Evolutionary conservation across 352 stramenopile species (phyloP), one percentile per base, ranked within the genome.

Genomic region (Saprolegnia parasitica): DNA sequence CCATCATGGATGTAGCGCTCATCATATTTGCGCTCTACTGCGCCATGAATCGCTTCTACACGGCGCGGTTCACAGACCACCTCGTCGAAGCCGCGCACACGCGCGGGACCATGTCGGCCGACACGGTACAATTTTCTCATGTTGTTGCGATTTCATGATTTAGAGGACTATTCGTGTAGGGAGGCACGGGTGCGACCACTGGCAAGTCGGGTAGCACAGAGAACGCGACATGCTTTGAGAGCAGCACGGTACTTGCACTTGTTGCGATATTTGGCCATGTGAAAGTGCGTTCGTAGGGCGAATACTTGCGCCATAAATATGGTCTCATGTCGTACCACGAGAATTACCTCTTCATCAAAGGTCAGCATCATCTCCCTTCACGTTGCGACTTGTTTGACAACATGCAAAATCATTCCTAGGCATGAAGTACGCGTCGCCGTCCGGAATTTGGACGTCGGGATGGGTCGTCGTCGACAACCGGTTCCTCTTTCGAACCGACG

Each of bases 401-500:
- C n/a, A 52, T 52, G 26, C 8, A 39, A 60, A 5, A 61, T 61
- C 13, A 5, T 29, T 65, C 8, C 26, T 65, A 67, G 78, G 78
- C 5, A 62, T 82, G 8, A 81, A 82, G 68, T 68, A 77, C 23
- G 76, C 78, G 0, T 75, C 74, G 2, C 74, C 78, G 5, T 79
- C 86, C 16, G 80, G 77, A 1, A 82, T 89, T 49, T 88, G 85
- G 71, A 79, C 80, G 71, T 84, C 78, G 56, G 81, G 80, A 0
- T 89, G 77, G 55, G 76, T 89, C 15, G 77, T 87, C 56, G 78
- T 75, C 13, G 81, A 83, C 65, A 70, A 75, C 52, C 83, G 81
- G 63, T 84, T 77, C 37, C 68, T 86, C n/a, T 73, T 88, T n/a
- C 65, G 58, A 0, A 80, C 77, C 0, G 73, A 77, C 56, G 78